A percentile compares a stretch with the other conserved stretches of the same genome.
Conservation (phyloP, 2,329 filamentous ascomycete genomes). For the Colletotrichum abscissum region DNA sequence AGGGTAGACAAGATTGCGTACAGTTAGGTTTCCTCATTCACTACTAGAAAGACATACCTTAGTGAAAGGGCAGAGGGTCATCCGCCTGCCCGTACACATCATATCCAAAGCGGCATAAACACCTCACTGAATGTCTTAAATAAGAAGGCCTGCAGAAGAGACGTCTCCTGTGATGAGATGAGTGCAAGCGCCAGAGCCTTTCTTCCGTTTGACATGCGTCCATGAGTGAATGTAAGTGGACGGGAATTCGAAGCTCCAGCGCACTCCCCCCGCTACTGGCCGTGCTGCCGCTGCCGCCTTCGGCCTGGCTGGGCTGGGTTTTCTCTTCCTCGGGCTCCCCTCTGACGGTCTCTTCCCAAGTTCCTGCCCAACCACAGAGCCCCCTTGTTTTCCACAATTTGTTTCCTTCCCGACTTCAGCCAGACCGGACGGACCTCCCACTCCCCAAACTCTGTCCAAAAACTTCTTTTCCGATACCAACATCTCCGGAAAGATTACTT, state of each 20-base stretch:
- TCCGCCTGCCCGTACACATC: background rate
- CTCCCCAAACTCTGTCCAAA: background rate
- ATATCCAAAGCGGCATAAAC: background rate
- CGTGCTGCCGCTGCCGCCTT: constrained; percentile 16
- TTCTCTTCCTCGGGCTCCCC: constrained; percentile 23
- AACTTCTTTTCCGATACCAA: background rate
- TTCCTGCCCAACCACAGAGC: constrained; percentile 32
- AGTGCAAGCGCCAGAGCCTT: background rate
- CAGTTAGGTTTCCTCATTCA: too few relatives aligned
- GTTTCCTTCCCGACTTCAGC: constrained; percentile 21
- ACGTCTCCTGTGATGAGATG: background rate
- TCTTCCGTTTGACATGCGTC: background rate
- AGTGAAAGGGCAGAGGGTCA: background rate
- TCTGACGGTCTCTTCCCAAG: constrained; percentile 17
- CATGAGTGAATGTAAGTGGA: constrained; percentile 10
- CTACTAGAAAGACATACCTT: background rate
- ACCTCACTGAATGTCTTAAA: background rate
- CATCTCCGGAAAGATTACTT: background rate
- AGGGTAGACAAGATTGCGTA: background rate
- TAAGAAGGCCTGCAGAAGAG: background rate
- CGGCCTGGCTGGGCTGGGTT: constrained; percentile 23
- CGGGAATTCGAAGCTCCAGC: constrained; percentile 17
- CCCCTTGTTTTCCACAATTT: constrained; percentile 31
- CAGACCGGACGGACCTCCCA: background rate
- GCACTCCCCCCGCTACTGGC: constrained; percentile 20